These are phyloP conservation scores for Perkinsus chesapeaki DNA, from an alignment of 169 alveolate species.

Conservation along the genomic window DNA sequence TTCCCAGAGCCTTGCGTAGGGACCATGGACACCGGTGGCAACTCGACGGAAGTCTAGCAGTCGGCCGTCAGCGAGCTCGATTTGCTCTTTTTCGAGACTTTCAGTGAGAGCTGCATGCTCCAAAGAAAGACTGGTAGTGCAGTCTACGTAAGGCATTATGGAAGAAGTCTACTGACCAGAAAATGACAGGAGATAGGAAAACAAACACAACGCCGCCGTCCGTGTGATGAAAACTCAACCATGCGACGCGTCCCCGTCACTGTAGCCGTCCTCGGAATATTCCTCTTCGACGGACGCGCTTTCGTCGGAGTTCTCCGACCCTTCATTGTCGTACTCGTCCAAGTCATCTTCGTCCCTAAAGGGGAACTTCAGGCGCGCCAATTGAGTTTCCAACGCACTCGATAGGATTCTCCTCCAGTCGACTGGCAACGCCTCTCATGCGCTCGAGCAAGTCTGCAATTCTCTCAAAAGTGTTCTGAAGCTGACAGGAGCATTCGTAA, in stretches of 20 bases:
- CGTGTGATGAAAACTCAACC: neutral
- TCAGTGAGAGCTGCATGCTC: neutral
- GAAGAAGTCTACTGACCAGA: no score
- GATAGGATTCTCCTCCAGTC: neutral
- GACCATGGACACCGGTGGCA: neutral
- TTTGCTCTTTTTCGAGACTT: neutral
- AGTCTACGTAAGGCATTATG: neutral
- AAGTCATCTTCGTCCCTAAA: no score
- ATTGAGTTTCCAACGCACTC: neutral
- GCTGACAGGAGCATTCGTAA: neutral
- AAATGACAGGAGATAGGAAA: neutral
- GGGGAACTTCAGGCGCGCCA: neutral
- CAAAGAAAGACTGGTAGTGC: neutral
- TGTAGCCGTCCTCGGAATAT: no score
- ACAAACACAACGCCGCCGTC: no score
- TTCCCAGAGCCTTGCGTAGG: neutral
- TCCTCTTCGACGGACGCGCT: no score
- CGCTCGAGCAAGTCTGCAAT: neutral
- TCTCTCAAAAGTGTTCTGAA: neutral
- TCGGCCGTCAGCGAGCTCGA: neutral
- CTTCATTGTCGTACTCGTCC: no score
- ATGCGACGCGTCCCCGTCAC: no score
- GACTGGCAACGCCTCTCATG: neutral
- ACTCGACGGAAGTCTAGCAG: neutral
- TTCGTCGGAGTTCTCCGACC: no score